Base-by-base conservation (phyloP, 2,329 filamentous ascomycete genomes). In the Exserohilum turcica region DNA sequence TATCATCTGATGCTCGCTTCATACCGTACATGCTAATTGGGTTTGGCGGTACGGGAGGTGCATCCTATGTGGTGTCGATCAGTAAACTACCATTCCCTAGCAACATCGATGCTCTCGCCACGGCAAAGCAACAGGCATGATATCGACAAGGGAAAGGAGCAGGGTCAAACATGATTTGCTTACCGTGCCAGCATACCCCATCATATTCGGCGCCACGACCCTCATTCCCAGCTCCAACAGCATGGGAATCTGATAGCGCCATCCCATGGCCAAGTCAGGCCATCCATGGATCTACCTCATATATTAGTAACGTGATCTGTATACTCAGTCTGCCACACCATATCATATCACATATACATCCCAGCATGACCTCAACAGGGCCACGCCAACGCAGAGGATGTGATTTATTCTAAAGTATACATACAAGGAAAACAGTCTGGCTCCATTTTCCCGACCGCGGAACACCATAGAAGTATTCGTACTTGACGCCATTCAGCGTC, bases 171-270 rank as follows among this genome's bases (percentile, higher is more conserved):
- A 35, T 35, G 33, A 8, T 16, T 16, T 9, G 54, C 69, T 56
- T 72, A 83, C 88, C 21, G 90, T 94, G 53, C 85, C 83, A 21
- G 89, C 90, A 72, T 94, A 97, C 58, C 93, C 93, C 64, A 96
- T 83, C 80, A 92, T 87, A 75, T 97, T 91, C 0, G 91, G 89
- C 9, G 86, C 90, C 19, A 97, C 85, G 48, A 96, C 91, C 50
- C 89, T 85, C 60, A 93, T 84, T 18, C 88, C 88, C 51, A 91
- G 79, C 5, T 86, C 81, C 29, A 89, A 75, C 18, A 97, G 82
- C 63, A 85, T 76, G 0, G 92, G 92, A 54, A 97, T 89, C 75
- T 97, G 92, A 75, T 90, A 88, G 57, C 92, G 87, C 93, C 93
- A 97, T 69, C 89, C 91, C 68, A 92, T 86, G 7, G 85, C 84